A percentile compares a stretch with the other conserved stretches of the same genome.
Evolutionary conservation across 345 rosid species (phyloP).

Genomic region (Linum tenue): DNA sequence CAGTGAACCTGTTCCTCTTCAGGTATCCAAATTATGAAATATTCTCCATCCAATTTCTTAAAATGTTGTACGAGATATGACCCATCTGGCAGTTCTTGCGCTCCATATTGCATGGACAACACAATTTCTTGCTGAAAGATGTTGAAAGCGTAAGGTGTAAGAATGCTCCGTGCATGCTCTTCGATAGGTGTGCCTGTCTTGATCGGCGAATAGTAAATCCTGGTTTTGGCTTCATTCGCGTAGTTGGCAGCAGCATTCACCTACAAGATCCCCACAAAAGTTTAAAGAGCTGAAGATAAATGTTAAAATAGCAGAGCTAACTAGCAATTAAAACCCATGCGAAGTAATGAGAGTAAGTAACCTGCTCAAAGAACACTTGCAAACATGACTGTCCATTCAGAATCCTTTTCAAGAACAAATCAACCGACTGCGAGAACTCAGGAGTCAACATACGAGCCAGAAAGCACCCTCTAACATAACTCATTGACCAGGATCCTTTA

Average conservation of each 20-base stretch:
- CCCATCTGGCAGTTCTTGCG: conserved; percentile 73
- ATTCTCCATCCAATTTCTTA: conserved; percentile 79
- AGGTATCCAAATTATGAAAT: conserved; percentile 23
- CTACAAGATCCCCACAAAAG: conserved; percentile 32
- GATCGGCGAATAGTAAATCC: conserved; percentile 35
- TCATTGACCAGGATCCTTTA: conserved; percentile 58
- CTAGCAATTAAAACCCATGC: background rate
- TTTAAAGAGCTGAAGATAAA: background rate
- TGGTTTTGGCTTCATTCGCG: conserved; percentile 28
- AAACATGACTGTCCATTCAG: conserved; percentile 51
- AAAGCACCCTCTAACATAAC: conserved; percentile 53
- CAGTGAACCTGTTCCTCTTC: conserved; percentile 33
- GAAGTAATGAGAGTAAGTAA: conserved; percentile 17
- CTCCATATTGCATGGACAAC: conserved; percentile 65
- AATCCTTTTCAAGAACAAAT: conserved; percentile 48
- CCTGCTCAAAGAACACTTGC: conserved; percentile 78
- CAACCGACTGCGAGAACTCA: conserved; percentile 54
- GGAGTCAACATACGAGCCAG: conserved; percentile 61
- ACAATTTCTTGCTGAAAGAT: conserved; percentile 66
- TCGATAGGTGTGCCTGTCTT: conserved; percentile 82
- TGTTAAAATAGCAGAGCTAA: background rate
- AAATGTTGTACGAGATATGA: conserved; percentile 64
- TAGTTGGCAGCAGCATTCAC: conserved; percentile 46
- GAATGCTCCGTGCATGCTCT: conserved; percentile 65
- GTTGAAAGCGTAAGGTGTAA: conserved; percentile 73